phyloP scores from a whole-genome alignment of 257 asterid species.

The Plantago ovata region DNA sequence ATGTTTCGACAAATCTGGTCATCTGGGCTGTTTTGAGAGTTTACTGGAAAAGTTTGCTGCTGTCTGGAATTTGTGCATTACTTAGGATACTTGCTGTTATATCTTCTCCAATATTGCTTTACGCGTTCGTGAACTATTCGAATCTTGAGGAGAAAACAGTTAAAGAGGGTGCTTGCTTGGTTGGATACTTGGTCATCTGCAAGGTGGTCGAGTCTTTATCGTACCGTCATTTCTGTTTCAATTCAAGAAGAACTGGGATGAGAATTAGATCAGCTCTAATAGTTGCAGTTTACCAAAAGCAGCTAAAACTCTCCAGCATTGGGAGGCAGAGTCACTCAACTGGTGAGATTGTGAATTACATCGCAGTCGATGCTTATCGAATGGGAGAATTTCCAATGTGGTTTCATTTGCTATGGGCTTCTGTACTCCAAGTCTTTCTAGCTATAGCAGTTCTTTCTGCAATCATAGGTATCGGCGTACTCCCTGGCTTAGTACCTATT shows the following conservation, averaged over 20 bases:
- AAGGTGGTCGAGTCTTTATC: conserved; percentile 55
- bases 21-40: conserved; percentile 39
- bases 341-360: conserved; percentile 69
- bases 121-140: conserved; percentile 52
- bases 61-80: conserved; percentile 35
- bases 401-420: conserved; percentile 54
- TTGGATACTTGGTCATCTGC: conserved; percentile 43
- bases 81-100: conserved; percentile 46
- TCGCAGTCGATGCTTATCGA: conserved; percentile 72
- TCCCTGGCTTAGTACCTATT: conserved; percentile 64
- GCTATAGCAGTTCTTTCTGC: conserved; percentile 38
- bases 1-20: conserved; percentile 21
- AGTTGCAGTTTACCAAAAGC: conserved; percentile 63
- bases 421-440: conserved; percentile 37
- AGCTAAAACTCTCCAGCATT: conserved; percentile 51
- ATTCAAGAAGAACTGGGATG: conserved; percentile 56
- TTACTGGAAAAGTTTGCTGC: conserved; percentile 44
- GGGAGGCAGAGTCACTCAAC: conserved; percentile 60
- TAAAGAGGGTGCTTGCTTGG: conserved; percentile 36
- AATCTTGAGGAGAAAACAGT: conserved; percentile 24
- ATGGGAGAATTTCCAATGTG: conserved; percentile 76
- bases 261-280: conserved; percentile 68
- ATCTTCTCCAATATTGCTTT: conserved; percentile 50
- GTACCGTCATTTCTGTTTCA: conserved; percentile 57
- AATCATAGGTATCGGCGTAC: conserved; percentile 63